Evolutionary conservation across 73 alveolate genomes (phyloP), one percentile per base, ranked within the genome.

Genomic region (Paramecium tetraurelia): DNA sequence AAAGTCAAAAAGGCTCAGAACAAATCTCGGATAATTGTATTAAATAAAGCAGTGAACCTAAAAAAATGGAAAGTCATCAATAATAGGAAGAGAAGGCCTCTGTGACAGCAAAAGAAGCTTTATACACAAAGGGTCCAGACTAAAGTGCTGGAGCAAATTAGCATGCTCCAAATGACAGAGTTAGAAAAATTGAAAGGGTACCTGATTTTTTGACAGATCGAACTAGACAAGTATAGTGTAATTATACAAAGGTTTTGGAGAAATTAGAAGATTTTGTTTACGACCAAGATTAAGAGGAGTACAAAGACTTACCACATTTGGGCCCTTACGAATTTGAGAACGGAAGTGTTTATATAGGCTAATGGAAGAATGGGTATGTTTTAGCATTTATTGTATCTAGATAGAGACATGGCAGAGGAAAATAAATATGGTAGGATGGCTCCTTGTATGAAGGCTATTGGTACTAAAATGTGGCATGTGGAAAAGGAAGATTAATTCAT

Each of bases 361-460:
- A 97, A 77, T 97, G 99, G 99, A 94, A 95, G 18, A 46, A 89
- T 44, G 94, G 96, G 69, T 63, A 80, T 58, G 16, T 12, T 7
- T 85, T 33, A 3, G 0, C 21, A 31, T 75, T 35, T 50, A 29
- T 80, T 85, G 5, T 27, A 96, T 86, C 18, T 44, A 63, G 96
- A 85, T 77, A 93, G 63, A 59, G 97, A 59, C 97, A 95, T 85
- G 99, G 99, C n/a, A 89, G 98, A 41, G 99, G 99, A 36, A 90
- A 85, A 68, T 89, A 96, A 90, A 31, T 92, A 10, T 97, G 98
- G 97, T 58, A 50, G 24, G 99, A 97, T 95, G 99, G 98, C 7
- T 85, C 97, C 1, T 76, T 92, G 63, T 97, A 97, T 96, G 97
- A 96, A 59, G 99, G 99, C 4, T 96, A 97, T 93, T 97, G 98